Conservation (phyloP, 2,329 filamentous ascomycete species). For the Aspergillus fumigatiaffinis region DNA sequence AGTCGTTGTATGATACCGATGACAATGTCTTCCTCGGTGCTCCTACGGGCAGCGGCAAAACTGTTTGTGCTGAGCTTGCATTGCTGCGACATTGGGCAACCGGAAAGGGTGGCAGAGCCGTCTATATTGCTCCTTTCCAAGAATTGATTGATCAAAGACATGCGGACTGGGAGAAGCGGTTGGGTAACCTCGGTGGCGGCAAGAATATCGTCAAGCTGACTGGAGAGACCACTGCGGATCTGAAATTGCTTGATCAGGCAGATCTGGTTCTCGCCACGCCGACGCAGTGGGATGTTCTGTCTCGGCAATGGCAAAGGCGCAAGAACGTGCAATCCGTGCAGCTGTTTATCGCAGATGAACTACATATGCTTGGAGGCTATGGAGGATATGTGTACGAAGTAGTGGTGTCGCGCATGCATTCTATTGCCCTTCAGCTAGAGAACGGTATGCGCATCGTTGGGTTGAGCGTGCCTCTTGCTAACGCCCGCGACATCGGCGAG, state of each 20-base stretch:
- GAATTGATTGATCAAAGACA: conserved; percentile 80
- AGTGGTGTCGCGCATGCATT: conserved; percentile 96
- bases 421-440: conserved; percentile 85
- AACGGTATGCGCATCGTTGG: conserved; percentile 82
- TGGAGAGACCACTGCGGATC: conserved; percentile 84
- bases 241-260: conserved; percentile 80
- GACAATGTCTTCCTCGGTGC: conserved; percentile 92
- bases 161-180: conserved; percentile 79
- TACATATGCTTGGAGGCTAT: conserved; percentile 86
- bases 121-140: conserved; percentile 93
- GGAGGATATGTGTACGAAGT: conserved; percentile 91
- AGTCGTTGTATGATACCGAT: conserved; percentile 83
- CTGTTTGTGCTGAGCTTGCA: conserved; percentile 92
- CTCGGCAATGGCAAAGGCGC: conserved; percentile 90
- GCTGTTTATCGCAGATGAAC: conserved; percentile 89
- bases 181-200: conserved; percentile 69
- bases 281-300: conserved; percentile 91
- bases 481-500: conserved; percentile 89
- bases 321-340: conserved; percentile 92
- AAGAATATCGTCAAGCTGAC: conserved; percentile 91
- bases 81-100: conserved; percentile 83
- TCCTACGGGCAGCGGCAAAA: conserved; percentile 94
- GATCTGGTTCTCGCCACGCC: conserved; percentile 92
- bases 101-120: conserved; percentile 67
- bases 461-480: conserved; percentile 85